Conservation (phyloP, 2,329 filamentous ascomycete species). For the Talaromyces sp. region DNA sequence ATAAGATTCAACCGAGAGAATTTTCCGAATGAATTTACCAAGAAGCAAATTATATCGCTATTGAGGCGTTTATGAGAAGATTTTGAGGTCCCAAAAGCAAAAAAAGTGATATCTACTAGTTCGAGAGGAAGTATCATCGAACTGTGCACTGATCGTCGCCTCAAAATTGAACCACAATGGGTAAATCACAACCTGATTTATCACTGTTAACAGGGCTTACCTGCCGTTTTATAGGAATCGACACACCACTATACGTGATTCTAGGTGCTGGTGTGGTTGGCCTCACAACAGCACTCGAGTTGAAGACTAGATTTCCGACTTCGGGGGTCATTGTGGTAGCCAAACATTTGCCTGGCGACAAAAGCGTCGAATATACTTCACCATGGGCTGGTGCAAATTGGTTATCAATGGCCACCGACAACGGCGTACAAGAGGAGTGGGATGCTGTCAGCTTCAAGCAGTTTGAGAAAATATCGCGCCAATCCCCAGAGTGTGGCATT, state of each 20-base stretch:
- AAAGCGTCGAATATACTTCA: not conserved
- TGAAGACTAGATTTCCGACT: not conserved
- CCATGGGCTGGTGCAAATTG: conserved; percentile 14
- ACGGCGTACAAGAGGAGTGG: not conserved
- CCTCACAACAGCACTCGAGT: conserved; percentile 10
- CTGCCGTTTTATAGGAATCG: not conserved
- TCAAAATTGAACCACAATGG: not conserved
- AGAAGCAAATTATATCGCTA: not conserved
- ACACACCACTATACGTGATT: conserved; percentile 8
- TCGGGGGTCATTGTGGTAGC: conserved; percentile 5
- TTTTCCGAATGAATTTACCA: not conserved
- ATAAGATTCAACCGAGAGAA: not conserved
- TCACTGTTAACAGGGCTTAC: not conserved
- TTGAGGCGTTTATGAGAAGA: not conserved
- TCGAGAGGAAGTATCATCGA: not conserved
- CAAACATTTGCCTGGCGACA: conserved; percentile 7
- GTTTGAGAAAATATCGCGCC: not conserved
- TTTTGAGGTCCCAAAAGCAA: not conserved
- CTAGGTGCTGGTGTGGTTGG: conserved; percentile 10
- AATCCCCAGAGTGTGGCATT: conserved; percentile 6
- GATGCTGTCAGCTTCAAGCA: not conserved
- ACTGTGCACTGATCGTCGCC: not conserved
- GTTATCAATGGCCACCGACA: conserved; percentile 1
- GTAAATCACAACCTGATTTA: not conserved
- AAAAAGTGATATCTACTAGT: not conserved